Base-by-base conservation (phyloP, 352 stramenopile species). In the Globisporangium emineosum region DNA sequence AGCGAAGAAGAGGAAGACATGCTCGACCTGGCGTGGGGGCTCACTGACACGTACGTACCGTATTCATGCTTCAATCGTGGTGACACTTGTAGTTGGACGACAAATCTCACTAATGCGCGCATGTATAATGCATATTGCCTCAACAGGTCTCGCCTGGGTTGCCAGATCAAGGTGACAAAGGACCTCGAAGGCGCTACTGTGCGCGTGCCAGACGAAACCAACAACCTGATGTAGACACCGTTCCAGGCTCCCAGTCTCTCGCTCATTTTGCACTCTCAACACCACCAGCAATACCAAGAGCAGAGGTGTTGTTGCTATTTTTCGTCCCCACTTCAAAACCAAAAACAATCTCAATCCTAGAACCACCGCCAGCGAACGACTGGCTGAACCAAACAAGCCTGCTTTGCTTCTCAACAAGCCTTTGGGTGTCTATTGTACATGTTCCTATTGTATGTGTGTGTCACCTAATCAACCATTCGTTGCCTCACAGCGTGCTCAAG, bases 1-100 rank as follows among this genome's bases (percentile, higher is more conserved):
- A 86, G 79, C 56, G 91, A 98, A 71, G 94, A 98, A 57, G 94
- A 98, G 65, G 94, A 98, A 61, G 94, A 98, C 73, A 98, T 98
- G 94, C 86, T 98, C 29, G 94, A 98, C 76, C 66, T 98, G 33
- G 94, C 94, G 30, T 97, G 91, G 85, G 94, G 91, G 1, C 79
- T 98, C 60, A 98, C 91, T 7, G 93, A 98, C 65, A 98, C 94
- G 79, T 97, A 73, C 68, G 86, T 78, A 5, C 13, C 19, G 8
- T 15, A 58, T n/a, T 21, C 40, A 47, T 47, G 2, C 40, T 42
- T 6, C 17, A 2, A 7, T 12, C 40, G 21, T 10, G 10, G 40
- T 8, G 40, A 3, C 33, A 40, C 33, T 10, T 40, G 33, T 45
- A n/a, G 3, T 45, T 45, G 15, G 5, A n/a, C 2, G 37, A 17